Conservation (phyloP, 176 grass and related monocot genomes). For the Alloteropsis semialata region DNA sequence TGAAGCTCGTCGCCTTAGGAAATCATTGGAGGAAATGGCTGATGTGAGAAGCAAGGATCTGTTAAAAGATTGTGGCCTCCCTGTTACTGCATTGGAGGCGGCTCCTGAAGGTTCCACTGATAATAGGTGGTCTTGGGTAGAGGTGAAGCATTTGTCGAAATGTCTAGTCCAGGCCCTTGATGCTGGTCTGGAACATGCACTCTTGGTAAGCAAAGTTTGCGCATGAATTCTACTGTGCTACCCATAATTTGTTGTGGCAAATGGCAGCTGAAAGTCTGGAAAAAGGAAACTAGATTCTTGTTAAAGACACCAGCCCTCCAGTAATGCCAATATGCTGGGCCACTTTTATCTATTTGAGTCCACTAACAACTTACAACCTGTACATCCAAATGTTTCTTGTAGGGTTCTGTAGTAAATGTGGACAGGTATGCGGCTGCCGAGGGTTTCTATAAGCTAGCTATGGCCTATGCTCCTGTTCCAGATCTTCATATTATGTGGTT, state of each 20-base stretch:
- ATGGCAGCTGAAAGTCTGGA: background rate
- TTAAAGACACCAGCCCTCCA: background rate
- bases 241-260: constrained; percentile 1
- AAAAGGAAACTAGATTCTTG: constrained; percentile 6
- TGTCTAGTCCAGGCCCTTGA: constrained; percentile 96
- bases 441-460: constrained; percentile 92
- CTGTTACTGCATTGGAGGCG: constrained; percentile 59
- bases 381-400: constrained; percentile 33
- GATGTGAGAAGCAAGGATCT: constrained; percentile 64
- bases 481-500: constrained; percentile 99
- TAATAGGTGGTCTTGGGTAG: constrained; percentile 89
- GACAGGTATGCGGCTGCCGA: constrained; percentile 91
- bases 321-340: background rate
- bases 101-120: constrained; percentile 68
- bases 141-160: constrained; percentile 85
- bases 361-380: constrained; percentile 15
- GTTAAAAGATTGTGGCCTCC: constrained; percentile 76
- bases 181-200: constrained; percentile 88
- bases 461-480: constrained; percentile 89
- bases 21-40: constrained; percentile 92
- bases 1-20: constrained; percentile 79
- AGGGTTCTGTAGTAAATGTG: constrained; percentile 73
- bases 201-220: constrained; percentile 66
- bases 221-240: constrained; percentile 9
- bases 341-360: constrained; percentile 22